These are phyloP conservation scores for Canavalia ensiformis DNA, from an alignment of 306 rosid genomes.

Conservation along the genomic window DNA sequence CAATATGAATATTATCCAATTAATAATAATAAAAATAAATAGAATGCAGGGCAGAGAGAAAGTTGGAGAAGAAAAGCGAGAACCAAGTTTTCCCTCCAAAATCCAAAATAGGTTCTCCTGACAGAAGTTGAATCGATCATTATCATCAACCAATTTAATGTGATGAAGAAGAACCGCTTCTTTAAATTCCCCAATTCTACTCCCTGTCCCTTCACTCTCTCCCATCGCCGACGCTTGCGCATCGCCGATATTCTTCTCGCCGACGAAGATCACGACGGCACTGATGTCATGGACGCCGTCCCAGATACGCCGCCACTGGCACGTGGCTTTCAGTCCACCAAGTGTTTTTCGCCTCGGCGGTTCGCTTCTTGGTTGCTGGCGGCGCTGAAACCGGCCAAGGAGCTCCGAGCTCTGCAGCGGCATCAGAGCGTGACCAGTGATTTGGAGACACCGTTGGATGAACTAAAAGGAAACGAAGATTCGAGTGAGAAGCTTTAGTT, in stretches of 20 bases:
- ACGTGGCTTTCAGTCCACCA: constrained; percentile 16
- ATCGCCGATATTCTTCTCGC: constrained; percentile 67
- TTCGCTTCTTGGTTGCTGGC: constrained; percentile 62
- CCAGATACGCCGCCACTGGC: background rate
- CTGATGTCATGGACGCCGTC: constrained; percentile 53
- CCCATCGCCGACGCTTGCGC: constrained; percentile 57
- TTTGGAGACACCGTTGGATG: constrained; percentile 26
- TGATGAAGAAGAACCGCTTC: constrained; percentile 29
- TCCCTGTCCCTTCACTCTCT: constrained; percentile 15
- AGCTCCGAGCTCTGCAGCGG: constrained; percentile 36
- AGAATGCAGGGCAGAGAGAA: background rate
- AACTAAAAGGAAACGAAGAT: constrained; percentile 33
- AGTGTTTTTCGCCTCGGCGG: constrained; percentile 65
- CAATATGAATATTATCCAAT: no score
- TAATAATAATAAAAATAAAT: background rate
- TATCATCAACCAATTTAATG: constrained; percentile 44
- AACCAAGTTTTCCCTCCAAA: constrained; percentile 57
- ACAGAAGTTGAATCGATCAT: constrained; percentile 35
- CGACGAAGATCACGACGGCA: constrained; percentile 46
- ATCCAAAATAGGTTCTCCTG: constrained; percentile 20
- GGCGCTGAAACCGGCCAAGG: constrained; percentile 54
- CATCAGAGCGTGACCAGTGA: constrained; percentile 33
- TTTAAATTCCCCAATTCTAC: constrained; percentile 50
- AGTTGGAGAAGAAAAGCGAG: background rate
- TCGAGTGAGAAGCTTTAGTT: constrained; percentile 55